Evolutionary conservation across 306 rosid genomes (phyloP), one percentile per base, ranked within the genome.

Genomic region (Quercus mongolica): DNA sequence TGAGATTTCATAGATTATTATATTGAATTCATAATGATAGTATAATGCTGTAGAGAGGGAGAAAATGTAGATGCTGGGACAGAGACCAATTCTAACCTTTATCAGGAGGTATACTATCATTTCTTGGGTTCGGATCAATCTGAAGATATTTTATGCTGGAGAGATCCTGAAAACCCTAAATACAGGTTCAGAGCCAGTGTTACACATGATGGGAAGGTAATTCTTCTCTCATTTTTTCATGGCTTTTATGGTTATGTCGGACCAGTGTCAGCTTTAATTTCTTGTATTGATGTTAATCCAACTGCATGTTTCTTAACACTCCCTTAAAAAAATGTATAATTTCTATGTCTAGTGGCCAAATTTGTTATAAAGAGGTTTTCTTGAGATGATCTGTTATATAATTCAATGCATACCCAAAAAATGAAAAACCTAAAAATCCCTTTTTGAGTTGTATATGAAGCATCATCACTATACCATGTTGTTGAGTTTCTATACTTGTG

Each of bases 121-220:
- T 83, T 90, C 76, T 79, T 95, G 87, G 97, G 98, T 19, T 89
- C 91, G 0, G 88, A 91, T 86, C 99, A 95, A 69, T 93, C 94
- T 0, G 83, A 90, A 75, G 99, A 95, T 87, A 79, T 95, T 62
- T 84, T 95, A 71, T 90, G 98, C 78, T 95, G 97, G 98, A 90
- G 76, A 81, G 99, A 95, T 81, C 62, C 85, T 77, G 93, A 93
- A 21, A 90, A 91, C 79, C 97, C 99, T 10, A 90, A 89, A 81
- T 84, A 88, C 88, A 9, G 70, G 86, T 95, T 95, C 79, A 84
- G 64, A 46, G 90, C 80, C 4, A 56, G 63, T 76, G 92, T 93
- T 79, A 95, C 98, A 5, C 86, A 88, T 3, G 99, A 95, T 68
- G 98, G 98, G 67, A 95, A 89, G 97, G 99, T 92, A 83, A 15